These are phyloP conservation scores for Boletus rubropictus DNA, from an alignment of 768 basidiomycete genomes.

Conservation along the genomic window DNA sequence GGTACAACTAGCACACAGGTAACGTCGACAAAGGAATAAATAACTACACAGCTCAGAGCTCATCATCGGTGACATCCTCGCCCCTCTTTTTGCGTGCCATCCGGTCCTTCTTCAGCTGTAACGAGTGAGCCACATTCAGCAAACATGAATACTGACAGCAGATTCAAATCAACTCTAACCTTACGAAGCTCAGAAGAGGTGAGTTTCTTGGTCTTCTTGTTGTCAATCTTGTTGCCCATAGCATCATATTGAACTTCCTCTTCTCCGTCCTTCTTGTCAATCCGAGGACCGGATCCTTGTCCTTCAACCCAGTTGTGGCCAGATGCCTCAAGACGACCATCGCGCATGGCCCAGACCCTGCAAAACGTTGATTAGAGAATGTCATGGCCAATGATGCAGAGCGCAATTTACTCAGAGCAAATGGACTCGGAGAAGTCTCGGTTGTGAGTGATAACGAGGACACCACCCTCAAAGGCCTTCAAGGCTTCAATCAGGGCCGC, in stretches of 20 bases:
- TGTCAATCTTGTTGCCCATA: constrained; percentile 95
- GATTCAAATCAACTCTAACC: constrained; percentile 30
- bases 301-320: constrained; percentile 99
- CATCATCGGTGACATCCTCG: constrained; percentile 69
- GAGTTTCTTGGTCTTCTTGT: constrained; percentile 82
- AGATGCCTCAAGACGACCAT: constrained; percentile 92
- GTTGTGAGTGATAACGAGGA: constrained; percentile 96
- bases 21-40: constrained; percentile 5
- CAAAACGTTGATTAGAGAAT: background rate
- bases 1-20: constrained; percentile 17
- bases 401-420: constrained; percentile 65
- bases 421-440: constrained; percentile 98
- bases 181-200: constrained; percentile 81
- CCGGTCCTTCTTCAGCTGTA: constrained; percentile 84
- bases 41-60: constrained; percentile 29
- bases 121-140: constrained; percentile 10
- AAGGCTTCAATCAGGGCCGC: constrained; percentile 98
- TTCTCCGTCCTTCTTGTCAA: constrained; percentile 89
- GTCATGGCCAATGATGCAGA: background rate
- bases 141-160: background rate
- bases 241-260: constrained; percentile 93
- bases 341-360: constrained; percentile 97
- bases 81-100: constrained; percentile 86
- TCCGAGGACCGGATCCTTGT: constrained; percentile 89
- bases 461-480: constrained; percentile 98